These are phyloP conservation scores for Draba incana DNA, from an alignment of 345 rosid genomes.

Conservation along the genomic window DNA sequence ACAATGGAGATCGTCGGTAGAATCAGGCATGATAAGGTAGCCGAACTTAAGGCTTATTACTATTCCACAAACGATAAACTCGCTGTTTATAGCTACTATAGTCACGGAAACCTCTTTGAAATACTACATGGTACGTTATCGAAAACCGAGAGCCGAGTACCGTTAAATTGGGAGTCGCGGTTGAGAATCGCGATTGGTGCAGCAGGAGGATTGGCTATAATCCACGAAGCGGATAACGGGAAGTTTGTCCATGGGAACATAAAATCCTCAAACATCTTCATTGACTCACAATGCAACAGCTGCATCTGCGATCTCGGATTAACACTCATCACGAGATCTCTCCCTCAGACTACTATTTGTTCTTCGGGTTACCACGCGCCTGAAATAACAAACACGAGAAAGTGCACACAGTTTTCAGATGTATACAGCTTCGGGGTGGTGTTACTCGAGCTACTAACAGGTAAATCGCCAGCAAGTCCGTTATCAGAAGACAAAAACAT, in stretches of 20 bases:
- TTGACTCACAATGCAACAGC: conserved; percentile 45
- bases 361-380: conserved; percentile 67
- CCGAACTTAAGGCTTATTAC: conserved; percentile 46
- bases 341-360: conserved; percentile 46
- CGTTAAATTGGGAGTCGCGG: conserved; percentile 67
- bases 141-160: conserved; percentile 22
- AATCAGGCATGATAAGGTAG: conserved; percentile 56
- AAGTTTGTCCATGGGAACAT: conserved; percentile 63
- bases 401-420: conserved; percentile 61
- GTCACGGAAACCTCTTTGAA: conserved; percentile 60
- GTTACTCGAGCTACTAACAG: conserved; percentile 73
- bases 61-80: conserved; percentile 47
- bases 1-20: conserved; percentile 65
- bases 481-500: conserved; percentile 49
- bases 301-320: conserved; percentile 66
- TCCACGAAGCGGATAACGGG: conserved; percentile 46
- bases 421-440: conserved; percentile 83
- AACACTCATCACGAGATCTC: conserved; percentile 50
- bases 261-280: conserved; percentile 75
- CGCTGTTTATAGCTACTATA: conserved; percentile 57
- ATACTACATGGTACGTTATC: conserved; percentile 55
- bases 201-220: conserved; percentile 58
- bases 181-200: conserved; percentile 59
- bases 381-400: conserved; percentile 61
- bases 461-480: conserved; percentile 63